These are phyloP conservation scores for Populus hybrid DNA, from an alignment of 441 rosid species.

Conservation along the genomic window DNA sequence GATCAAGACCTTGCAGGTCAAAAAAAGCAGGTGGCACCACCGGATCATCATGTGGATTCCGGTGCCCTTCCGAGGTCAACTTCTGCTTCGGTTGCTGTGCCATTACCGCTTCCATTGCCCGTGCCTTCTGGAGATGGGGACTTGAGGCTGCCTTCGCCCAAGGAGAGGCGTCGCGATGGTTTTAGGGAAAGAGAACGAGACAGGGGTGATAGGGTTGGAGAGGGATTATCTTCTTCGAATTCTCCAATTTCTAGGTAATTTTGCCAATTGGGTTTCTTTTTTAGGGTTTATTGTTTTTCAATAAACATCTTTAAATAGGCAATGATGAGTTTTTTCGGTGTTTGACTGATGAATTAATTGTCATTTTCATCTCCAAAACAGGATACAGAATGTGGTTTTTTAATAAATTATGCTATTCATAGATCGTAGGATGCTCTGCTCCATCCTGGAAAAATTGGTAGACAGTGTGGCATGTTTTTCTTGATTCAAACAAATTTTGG, in stretches of 20 bases:
- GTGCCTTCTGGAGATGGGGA: slow-evolving; percentile 29
- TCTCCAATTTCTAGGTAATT: slow-evolving; percentile 44
- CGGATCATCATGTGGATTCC: neutral
- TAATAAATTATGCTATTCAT: neutral
- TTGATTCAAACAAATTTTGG: neutral
- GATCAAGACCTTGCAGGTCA: neutral
- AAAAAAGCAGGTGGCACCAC: neutral
- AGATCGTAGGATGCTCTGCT: neutral
- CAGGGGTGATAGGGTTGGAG: slow-evolving; percentile 27
- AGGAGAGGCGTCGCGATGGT: slow-evolving; percentile 26
- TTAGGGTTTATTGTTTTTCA: neutral
- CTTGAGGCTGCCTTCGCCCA: slow-evolving; percentile 22
- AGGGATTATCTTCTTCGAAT: slow-evolving; percentile 30
- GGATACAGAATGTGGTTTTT: neutral
- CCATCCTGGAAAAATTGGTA: neutral
- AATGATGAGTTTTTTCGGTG: neutral
- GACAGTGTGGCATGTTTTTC: neutral
- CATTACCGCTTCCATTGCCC: slow-evolving; percentile 52
- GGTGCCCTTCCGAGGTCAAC: neutral
- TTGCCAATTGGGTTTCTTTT: neutral
- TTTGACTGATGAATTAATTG: neutral
- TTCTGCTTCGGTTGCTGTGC: slow-evolving; percentile 27
- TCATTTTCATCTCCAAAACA: neutral
- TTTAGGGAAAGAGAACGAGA: slow-evolving; percentile 26
- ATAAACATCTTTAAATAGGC: neutral